Percentiles rank a stretch among this genome's conserved stretches.
Evolutionary conservation across 352 stramenopile species (phyloP).

Genomic region (Phytophthora aleatoria): DNA sequence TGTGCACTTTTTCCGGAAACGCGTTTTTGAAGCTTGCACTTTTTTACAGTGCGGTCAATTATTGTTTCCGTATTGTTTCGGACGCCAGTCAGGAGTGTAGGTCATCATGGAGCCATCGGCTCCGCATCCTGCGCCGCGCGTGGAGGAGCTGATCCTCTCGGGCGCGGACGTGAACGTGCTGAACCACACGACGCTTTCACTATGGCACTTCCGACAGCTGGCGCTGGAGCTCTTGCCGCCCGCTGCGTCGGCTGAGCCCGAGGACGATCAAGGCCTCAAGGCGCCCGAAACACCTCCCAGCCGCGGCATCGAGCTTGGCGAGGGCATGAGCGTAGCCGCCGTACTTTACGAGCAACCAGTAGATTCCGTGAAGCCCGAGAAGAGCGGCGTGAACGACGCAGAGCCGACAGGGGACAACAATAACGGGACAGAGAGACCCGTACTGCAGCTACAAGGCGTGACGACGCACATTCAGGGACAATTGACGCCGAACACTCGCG

Average conservation of each 20-base stretch:
- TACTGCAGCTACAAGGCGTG: slow-evolving; percentile 28
- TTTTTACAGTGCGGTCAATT: too few species aligned
- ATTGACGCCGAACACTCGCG: slow-evolving; percentile 50
- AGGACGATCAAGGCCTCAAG: slow-evolving; percentile 24
- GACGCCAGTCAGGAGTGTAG: slow-evolving; percentile 10
- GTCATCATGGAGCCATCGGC: slow-evolving; percentile 27
- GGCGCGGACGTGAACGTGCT: slow-evolving; percentile 68
- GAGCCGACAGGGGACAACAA: slow-evolving; percentile 6
- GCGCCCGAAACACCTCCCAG: slow-evolving; percentile 3
- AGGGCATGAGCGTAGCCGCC: slow-evolving; percentile 75
- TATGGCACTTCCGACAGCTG: slow-evolving; percentile 84
- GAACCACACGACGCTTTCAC: slow-evolving; percentile 74
- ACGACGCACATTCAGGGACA: slow-evolving; percentile 33
- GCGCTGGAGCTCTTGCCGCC: slow-evolving; percentile 50
- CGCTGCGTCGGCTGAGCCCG: slow-evolving; percentile 9
- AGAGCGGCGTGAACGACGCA: slow-evolving; percentile 3
- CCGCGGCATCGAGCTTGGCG: slow-evolving; percentile 50
- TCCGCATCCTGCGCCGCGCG: slow-evolving; percentile 11
- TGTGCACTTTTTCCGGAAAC: too few species aligned
- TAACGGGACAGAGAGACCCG: slow-evolving; percentile 21
- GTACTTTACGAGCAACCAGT: slow-evolving; percentile 35
- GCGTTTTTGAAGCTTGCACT: too few species aligned
- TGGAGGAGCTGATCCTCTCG: slow-evolving; percentile 65
- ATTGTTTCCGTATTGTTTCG: too few species aligned
- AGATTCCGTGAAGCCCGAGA: slow-evolving; percentile 1